Base-by-base conservation (phyloP, 106 monocot genomes). In the Amphibolis antarctica region DNA sequence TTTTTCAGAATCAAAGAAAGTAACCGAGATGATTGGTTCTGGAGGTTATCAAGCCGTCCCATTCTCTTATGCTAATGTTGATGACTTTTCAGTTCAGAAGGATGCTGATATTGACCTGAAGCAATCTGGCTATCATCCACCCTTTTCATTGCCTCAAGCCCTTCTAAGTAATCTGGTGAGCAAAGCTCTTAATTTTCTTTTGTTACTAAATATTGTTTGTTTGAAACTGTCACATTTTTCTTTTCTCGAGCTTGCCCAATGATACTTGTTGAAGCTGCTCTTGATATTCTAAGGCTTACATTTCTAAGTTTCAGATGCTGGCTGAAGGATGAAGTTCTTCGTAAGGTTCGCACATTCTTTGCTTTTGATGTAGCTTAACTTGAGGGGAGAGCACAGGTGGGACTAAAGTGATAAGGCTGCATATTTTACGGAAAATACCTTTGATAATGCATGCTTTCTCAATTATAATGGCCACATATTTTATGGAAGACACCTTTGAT, bases 281-380 rank as follows among this genome's bases (percentile, higher is more conserved):
- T 46, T 79, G 69, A 83, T 76, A 74, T 86, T 77, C 83, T 83
- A 83, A 83, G 85, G 79, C 69, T 78, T 72, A 81, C 81, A 77
- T 86, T 76, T 82, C 76, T 81, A 81, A 88, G 74, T 92, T 92
- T 86, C 86, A 86, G 86, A 89, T 86, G 79, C 76, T 78, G 73
- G 89, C 82, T 81, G 94, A 84, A 82, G 94, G 82, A 81, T 78
- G 89, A 84, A 82, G 89, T 89, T 84, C 78, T 69, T 77, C 75
- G 77, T 85, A 90, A 74, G 80, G 76, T 83, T 90, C 80, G 76
- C 75, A 78, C 83, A 66, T 78, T 86, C 78, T 83, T 77, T 81
- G 76, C 72, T 83, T 86, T 72, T 83, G 81, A 88, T 83, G 66
- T 86, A 59, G 71, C 83, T 73, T 89, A 81, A 85, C 69, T 76